These are phyloP conservation scores for Onygenales sp. DNA, from an alignment of 2,329 filamentous ascomycete genomes.

Conservation along the genomic window DNA sequence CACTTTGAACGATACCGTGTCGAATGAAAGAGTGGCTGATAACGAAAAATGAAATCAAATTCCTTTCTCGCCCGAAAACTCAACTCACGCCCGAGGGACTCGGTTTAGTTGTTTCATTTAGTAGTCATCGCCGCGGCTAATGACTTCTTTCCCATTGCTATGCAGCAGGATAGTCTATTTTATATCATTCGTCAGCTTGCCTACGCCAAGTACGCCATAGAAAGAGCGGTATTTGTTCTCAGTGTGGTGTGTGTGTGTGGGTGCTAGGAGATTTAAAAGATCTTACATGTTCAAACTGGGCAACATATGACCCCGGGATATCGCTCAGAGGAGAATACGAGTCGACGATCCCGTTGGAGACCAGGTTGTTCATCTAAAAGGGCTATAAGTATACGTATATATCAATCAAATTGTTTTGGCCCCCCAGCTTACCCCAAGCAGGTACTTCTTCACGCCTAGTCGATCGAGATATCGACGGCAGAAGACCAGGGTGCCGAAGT, in stretches of 20 bases:
- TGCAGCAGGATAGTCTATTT: conserved; percentile 39
- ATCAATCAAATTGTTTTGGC: neutral
- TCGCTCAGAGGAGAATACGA: conserved; percentile 49
- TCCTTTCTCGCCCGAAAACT: neutral
- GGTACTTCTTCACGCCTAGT: conserved; percentile 51
- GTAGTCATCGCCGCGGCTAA: conserved; percentile 46
- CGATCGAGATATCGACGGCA: conserved; percentile 54
- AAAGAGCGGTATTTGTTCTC: neutral
- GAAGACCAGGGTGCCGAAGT: conserved; percentile 55
- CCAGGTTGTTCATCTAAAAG: conserved; percentile 42
- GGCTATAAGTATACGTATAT: neutral
- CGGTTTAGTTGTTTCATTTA: conserved; percentile 15
- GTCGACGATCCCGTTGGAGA: conserved; percentile 49
- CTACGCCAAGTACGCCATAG: neutral
- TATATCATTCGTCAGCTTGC: too few species aligned
- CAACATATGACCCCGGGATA: conserved; percentile 50
- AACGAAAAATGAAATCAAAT: neutral
- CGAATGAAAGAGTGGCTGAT: neutral
- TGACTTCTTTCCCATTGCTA: conserved; percentile 38
- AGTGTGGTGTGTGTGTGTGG: too few species aligned
- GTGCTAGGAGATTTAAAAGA: too few species aligned
- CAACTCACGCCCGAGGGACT: neutral
- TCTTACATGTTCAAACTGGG: conserved; percentile 52
- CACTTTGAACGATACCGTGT: neutral
- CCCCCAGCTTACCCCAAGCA: conserved; percentile 42